Base-by-base conservation (phyloP, 164 flowering plant genomes). In the grape (Vitis vinifera) region DNA sequence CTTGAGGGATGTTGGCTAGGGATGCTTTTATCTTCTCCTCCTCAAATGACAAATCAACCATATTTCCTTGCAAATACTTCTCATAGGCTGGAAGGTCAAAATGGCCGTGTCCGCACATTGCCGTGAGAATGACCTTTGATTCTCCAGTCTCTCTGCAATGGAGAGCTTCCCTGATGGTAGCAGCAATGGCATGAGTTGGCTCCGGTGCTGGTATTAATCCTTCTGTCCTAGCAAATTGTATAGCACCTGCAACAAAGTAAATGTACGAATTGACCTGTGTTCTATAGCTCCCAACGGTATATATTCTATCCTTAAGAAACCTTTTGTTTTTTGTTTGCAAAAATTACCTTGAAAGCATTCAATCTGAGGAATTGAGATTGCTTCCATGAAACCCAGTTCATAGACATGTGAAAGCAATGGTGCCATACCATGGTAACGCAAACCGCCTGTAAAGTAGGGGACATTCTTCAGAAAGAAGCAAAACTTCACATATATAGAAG, bases 101-200 rank as follows among this genome's bases (percentile, higher is more conserved):
- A 79, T 95, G 99, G 31, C 98, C 99, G 80, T 95, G 99, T 16
- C 98, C 99, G 73, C 98, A 93, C 97, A 95, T 86, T 62, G 97
- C 98, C 86, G 81, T 90, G 15, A 93, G 88, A 63, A 93, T 89
- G 5, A 95, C 98, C 76, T 95, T 95, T 16, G 84, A 76, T 73
- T 95, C 96, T 66, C 99, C 97, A 3, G 88, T 86, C 76, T 91
- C 91, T 73, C 68, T 90, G 63, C 98, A 91, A 5, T 57, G 88
- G 19, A 89, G 88, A 70, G 98, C 99, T 84, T 95, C 98, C 75
- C 99, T 79, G 47, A 93, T 91, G 14, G 92, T 83, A 4, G 99
- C 99, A 55, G 99, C 99, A 67, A 95, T 93, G 53, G 99, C 97
- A 81, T 95, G 99, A 62, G 96, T 87, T 55, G 99, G 98, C 73